These are phyloP conservation scores for Lagerstroemia speciosa DNA, from an alignment of 345 rosid genomes.

Conservation along the genomic window DNA sequence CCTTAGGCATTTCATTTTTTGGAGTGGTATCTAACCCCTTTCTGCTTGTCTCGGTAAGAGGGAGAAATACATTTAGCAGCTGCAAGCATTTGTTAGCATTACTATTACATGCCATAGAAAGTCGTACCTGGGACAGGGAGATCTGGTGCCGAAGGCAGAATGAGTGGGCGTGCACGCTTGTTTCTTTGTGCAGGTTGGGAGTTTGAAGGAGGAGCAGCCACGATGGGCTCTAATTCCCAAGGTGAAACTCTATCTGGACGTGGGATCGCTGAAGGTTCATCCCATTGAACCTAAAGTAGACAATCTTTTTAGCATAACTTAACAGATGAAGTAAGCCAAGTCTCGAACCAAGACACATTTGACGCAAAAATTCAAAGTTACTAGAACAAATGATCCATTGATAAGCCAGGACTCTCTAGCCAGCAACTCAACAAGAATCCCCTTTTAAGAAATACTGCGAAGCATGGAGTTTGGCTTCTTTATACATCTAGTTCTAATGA, in stretches of 20 bases:
- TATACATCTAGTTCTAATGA: not conserved
- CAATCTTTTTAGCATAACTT: not conserved
- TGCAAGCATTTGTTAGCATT: not conserved
- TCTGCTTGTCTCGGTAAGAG: not conserved
- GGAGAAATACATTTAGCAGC: not conserved
- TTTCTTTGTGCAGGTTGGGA: conserved; percentile 69
- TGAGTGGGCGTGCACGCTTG: conserved; percentile 71
- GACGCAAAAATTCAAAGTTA: not conserved
- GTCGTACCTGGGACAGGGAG: conserved; percentile 48
- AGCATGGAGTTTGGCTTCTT: not conserved
- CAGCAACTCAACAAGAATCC: not conserved
- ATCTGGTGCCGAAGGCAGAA: conserved; percentile 53
- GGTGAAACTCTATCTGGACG: conserved; percentile 90
- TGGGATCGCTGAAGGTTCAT: conserved; percentile 72
- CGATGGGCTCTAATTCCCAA: conserved; percentile 94
- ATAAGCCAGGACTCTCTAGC: not conserved
- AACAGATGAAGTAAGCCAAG: not conserved
- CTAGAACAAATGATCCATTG: not conserved
- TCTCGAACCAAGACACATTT: not conserved
- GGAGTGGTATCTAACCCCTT: too few relatives aligned
- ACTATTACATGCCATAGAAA: not conserved
- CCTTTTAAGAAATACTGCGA: not conserved
- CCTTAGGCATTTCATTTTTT: too few relatives aligned
- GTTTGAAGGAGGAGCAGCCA: conserved; percentile 47
- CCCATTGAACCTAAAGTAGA: conserved; percentile 68